These are phyloP conservation scores for Trichoderma reesei DNA, from an alignment of 495 filamentous ascomycete genomes.

Conservation along the genomic window DNA sequence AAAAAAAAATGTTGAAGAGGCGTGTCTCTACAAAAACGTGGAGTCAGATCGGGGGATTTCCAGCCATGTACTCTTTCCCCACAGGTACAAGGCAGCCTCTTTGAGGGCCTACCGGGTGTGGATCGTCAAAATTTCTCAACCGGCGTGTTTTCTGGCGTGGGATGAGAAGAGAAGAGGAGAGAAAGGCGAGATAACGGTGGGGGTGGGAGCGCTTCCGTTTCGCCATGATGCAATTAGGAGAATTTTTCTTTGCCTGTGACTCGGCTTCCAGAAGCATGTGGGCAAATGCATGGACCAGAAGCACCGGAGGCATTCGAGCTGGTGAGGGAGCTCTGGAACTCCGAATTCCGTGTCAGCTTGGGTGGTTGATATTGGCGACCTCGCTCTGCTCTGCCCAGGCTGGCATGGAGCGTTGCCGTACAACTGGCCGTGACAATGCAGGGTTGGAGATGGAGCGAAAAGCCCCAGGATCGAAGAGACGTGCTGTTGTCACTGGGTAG, in stretches of 20 bases:
- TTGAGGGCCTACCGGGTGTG: not conserved
- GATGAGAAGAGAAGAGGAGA: not conserved
- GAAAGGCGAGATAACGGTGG: not conserved
- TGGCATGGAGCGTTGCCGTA: no score
- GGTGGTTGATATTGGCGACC: not conserved
- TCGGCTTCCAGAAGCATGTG: slow-evolving; percentile 4
- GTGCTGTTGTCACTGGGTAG: not conserved
- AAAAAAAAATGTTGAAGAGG: not conserved
- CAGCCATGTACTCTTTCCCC: slow-evolving; percentile 8
- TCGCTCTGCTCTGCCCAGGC: not conserved
- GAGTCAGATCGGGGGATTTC: slow-evolving; percentile 5
- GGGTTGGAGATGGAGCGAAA: not conserved
- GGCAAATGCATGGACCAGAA: slow-evolving; percentile 2
- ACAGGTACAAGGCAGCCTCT: not conserved
- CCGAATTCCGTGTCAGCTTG: not conserved
- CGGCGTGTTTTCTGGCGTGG: not conserved
- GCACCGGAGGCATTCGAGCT: not conserved
- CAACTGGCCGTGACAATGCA: not conserved
- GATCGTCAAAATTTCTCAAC: slow-evolving; percentile 9
- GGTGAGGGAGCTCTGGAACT: not conserved
- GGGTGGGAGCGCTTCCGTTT: not conserved
- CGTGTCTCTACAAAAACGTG: slow-evolving; percentile 9
- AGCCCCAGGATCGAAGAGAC: no score
- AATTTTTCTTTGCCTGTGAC: not conserved
- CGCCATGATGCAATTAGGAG: not conserved